phyloP scores from a whole-genome alignment of 2,329 filamentous ascomycete genomes.

The Talaromyces sp. region DNA sequence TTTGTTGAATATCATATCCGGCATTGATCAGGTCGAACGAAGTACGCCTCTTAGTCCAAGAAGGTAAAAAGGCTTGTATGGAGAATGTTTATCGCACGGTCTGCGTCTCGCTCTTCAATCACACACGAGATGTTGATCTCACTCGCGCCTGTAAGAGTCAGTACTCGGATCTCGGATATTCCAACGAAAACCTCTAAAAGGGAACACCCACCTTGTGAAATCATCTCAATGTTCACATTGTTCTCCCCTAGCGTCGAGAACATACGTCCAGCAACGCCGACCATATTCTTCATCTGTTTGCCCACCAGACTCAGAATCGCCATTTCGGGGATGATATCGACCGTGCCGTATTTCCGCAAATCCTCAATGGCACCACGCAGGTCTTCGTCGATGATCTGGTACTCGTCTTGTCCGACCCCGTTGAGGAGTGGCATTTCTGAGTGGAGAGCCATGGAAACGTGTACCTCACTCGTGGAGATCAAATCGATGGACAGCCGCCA shows the following conservation, averaged over 20 bases:
- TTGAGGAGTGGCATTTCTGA: slow-evolving; percentile 57
- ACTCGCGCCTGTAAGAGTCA: slow-evolving; percentile 64
- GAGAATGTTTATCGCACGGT: slow-evolving; percentile 88
- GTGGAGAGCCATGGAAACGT: slow-evolving; percentile 95
- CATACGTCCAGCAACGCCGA: slow-evolving; percentile 88
- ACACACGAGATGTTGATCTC: slow-evolving; percentile 99
- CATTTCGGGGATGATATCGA: slow-evolving; percentile 87
- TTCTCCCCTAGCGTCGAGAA: slow-evolving; percentile 91
- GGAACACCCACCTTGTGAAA: slow-evolving; percentile 74
- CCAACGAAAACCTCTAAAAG: slow-evolving; percentile 10
- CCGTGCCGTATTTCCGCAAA: slow-evolving; percentile 74
- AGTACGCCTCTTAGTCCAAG: slow-evolving; percentile 54
- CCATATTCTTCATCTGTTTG: slow-evolving; percentile 96
- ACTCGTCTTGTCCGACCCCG: slow-evolving; percentile 42
- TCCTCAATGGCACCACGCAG: slow-evolving; percentile 62
- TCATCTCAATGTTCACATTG: slow-evolving; percentile 98
- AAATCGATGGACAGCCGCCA: slow-evolving; percentile 88
- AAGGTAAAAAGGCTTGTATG: slow-evolving; percentile 97
- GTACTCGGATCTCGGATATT: not conserved
- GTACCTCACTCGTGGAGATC: slow-evolving; percentile 93
- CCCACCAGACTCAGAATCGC: slow-evolving; percentile 93
- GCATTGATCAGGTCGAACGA: not conserved
- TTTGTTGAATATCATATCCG: not conserved
- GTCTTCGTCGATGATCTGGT: slow-evolving; percentile 56
- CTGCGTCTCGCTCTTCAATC: slow-evolving; percentile 84